phyloP scores from a whole-genome alignment of 352 stramenopile genomes.

The Globisporangium megalacanthum region DNA sequence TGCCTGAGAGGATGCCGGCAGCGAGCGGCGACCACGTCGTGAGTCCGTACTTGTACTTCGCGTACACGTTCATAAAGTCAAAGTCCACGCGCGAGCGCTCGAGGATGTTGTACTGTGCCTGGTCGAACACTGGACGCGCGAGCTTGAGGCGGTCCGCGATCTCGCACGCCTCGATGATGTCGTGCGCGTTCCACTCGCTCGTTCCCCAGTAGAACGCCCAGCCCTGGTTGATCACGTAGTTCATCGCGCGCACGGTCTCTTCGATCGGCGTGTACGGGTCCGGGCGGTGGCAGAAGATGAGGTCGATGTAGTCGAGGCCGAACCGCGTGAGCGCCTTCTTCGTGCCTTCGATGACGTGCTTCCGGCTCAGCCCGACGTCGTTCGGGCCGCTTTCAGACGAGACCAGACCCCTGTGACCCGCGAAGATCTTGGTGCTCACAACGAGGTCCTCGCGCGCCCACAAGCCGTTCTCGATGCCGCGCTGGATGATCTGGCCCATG shows the following conservation, averaged over 20 bases:
- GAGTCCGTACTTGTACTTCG: conserved; percentile 34
- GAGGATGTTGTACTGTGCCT: conserved; percentile 50
- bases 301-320: conserved; percentile 34
- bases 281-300: conserved; percentile 41
- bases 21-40: conserved; percentile 22
- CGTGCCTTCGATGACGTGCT: conserved; percentile 41
- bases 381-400: conserved; percentile 16
- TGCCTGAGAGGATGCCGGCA: conserved; percentile 45
- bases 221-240: too few species aligned
- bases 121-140: conserved; percentile 32
- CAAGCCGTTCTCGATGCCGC: conserved; percentile 18
- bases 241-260: too few species aligned
- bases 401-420: conserved; percentile 2
- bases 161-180: conserved; percentile 48
- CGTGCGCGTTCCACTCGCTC: conserved; percentile 35
- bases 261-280: conserved; percentile 24
- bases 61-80: conserved; percentile 44
- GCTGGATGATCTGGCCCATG: conserved; percentile 23
- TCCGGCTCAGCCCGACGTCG: conserved; percentile 21
- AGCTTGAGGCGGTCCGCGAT: conserved; percentile 28
- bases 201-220: conserved; percentile 46
- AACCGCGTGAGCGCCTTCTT: conserved; percentile 36
- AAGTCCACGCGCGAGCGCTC: conserved; percentile 40
- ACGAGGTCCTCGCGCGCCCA: conserved; percentile 44
- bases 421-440: conserved; percentile 54